These are phyloP conservation scores for Lagerstroemia speciosa DNA, from an alignment of 345 rosid species.

Conservation along the genomic window DNA sequence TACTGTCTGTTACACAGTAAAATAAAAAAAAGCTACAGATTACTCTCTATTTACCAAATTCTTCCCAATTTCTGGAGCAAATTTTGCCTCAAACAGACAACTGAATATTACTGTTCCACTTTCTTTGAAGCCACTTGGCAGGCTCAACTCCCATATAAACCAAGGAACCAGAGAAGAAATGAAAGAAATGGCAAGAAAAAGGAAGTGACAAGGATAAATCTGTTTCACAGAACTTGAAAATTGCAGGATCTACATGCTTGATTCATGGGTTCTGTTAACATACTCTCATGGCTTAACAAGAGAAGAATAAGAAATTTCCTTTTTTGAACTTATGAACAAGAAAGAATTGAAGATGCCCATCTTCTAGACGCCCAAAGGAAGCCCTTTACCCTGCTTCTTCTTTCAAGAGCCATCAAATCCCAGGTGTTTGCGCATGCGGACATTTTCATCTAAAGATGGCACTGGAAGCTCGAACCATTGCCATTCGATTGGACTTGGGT, in stretches of 20 bases:
- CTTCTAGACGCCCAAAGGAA: constrained; percentile 3
- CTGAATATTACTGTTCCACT: no score
- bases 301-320: background rate
- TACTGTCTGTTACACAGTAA: background rate
- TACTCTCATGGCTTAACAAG: background rate
- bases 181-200: background rate
- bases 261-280: constrained; percentile 2
- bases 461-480: background rate
- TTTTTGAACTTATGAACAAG: constrained; percentile 13
- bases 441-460: background rate
- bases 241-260: background rate
- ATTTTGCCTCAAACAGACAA: no score
- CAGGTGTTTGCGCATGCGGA: background rate
- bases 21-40: no score
- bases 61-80: no score
- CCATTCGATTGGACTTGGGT: background rate
- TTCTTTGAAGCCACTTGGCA: no score
- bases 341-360: constrained; percentile 9
- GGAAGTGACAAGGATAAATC: background rate
- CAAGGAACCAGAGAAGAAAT: no score
- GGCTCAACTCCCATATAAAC: no score
- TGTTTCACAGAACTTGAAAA: background rate
- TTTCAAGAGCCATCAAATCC: background rate
- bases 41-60: no score
- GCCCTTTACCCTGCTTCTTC: background rate